A percentile compares a stretch with the other conserved stretches of the same genome.
Conservation (phyloP, 2,329 filamentous ascomycete genomes). For the Sporothrix globosa region DNA sequence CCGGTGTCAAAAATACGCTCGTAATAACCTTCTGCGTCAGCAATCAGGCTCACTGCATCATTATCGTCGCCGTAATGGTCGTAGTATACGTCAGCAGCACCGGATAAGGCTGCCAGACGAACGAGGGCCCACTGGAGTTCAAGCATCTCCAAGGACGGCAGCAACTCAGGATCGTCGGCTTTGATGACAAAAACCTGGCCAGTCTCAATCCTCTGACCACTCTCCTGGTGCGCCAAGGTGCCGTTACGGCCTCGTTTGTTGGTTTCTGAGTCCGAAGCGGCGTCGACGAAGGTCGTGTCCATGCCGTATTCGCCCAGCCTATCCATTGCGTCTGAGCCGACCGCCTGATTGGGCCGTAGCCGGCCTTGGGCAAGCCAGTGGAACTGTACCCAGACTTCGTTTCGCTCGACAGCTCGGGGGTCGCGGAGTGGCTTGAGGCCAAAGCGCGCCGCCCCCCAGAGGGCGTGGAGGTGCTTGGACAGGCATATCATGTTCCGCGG, state of each 20-base stretch:
- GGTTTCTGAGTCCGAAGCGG: not conserved
- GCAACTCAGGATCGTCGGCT: constrained; percentile 9
- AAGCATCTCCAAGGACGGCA: constrained; percentile 25
- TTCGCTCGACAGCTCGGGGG: not conserved
- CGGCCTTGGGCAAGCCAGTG: constrained; percentile 20
- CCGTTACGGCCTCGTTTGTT: not conserved
- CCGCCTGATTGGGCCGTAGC: not conserved
- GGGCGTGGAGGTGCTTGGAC: constrained; percentile 22
- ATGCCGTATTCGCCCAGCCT: not conserved
- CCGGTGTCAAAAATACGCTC: too few species aligned
- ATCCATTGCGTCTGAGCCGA: not conserved
- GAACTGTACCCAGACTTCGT: constrained; percentile 26
- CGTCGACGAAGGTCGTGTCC: not conserved
- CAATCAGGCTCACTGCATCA: not conserved
- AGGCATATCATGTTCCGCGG: constrained; percentile 21
- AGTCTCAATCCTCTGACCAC: constrained; percentile 12
- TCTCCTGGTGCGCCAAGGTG: not conserved
- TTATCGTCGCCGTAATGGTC: not conserved
- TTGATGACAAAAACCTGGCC: constrained; percentile 28
- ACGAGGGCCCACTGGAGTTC: constrained; percentile 23
- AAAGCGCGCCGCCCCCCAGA: constrained; percentile 19
- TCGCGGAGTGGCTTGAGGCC: constrained; percentile 27
- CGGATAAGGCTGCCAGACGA: not conserved
- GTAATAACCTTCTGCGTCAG: not conserved
- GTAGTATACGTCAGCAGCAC: not conserved